These are phyloP conservation scores for Kazachstania psychrophila DNA, from an alignment of 805 yeast genomes.

Conservation along the genomic window DNA sequence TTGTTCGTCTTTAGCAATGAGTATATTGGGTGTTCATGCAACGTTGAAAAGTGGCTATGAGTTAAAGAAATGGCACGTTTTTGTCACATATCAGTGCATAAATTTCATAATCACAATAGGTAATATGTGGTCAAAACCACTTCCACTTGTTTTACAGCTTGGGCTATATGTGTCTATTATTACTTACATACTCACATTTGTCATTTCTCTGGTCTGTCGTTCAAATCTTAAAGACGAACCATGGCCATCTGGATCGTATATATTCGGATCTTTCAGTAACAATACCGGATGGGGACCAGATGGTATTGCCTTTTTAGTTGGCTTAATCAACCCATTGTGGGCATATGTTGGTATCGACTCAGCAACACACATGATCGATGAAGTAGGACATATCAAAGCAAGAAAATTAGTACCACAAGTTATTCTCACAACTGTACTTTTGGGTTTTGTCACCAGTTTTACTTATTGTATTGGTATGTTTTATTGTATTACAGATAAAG, in stretches of 20 bases:
- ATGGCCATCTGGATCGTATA: conserved; percentile 43
- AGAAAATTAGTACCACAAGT: conserved; percentile 48
- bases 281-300: conserved; percentile 52
- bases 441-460: conserved; percentile 56
- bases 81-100: conserved; percentile 39
- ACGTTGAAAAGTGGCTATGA: conserved; percentile 31
- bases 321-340: conserved; percentile 64
- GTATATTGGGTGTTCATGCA: conserved; percentile 42
- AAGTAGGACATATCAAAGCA: conserved; percentile 23
- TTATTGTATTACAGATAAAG: conserved; percentile 47
- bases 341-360: conserved; percentile 60
- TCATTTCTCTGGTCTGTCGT: conserved; percentile 44
- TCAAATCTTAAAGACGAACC: conserved; percentile 31
- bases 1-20: conserved; percentile 43
- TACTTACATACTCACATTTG: conserved; percentile 45
- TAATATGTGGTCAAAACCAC: conserved; percentile 42
- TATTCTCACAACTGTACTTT: conserved; percentile 52
- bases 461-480: conserved; percentile 46
- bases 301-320: conserved; percentile 58
- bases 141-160: conserved; percentile 42
- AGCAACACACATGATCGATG: conserved; percentile 68
- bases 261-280: conserved; percentile 45
- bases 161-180: conserved; percentile 45
- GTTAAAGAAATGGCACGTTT: conserved; percentile 45
- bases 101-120: conserved; percentile 37